phyloP scores from a whole-genome alignment of 2,329 filamentous ascomycete genomes.

The Hymenoscyphus infarciens region DNA sequence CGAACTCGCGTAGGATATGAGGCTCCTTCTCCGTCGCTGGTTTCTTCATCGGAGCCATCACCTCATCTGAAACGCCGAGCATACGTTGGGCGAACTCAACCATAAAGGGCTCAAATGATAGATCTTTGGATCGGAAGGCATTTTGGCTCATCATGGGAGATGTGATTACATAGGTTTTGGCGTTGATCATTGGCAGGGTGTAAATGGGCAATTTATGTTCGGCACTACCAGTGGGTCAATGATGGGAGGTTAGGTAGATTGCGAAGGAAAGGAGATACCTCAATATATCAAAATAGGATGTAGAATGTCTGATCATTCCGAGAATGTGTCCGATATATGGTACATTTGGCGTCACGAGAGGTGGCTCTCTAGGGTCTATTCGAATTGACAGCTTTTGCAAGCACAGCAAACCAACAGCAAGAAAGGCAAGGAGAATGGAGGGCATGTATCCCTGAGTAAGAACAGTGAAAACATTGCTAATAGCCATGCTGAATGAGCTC shows the following conservation, averaged over 20 bases:
- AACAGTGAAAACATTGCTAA: background rate
- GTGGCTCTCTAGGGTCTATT: conserved; percentile 41
- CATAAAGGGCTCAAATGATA: conserved; percentile 43
- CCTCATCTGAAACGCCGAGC: conserved; percentile 36
- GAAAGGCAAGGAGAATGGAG: conserved; percentile 16
- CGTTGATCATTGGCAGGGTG: conserved; percentile 43
- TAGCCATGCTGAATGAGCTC: background rate
- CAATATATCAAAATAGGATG: conserved; percentile 37
- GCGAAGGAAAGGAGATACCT: conserved; percentile 31
- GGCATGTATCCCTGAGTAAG: conserved; percentile 16
- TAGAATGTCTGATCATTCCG: conserved; percentile 37
- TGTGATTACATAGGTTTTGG: conserved; percentile 45
- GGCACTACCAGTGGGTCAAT: conserved; percentile 18
- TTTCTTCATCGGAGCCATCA: conserved; percentile 31
- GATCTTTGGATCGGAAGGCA: conserved; percentile 39
- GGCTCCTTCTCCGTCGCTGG: conserved; percentile 29
- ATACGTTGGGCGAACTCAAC: conserved; percentile 38
- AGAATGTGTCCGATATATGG: conserved; percentile 46
- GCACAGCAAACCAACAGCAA: conserved; percentile 15
- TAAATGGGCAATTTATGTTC: conserved; percentile 36
- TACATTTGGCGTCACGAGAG: conserved; percentile 39
- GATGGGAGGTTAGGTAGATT: background rate
- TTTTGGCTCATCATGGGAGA: conserved; percentile 39
- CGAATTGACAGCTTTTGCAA: conserved; percentile 13
- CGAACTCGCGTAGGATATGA: conserved; percentile 32